A percentile compares a stretch with the other conserved stretches of the same genome.
phyloP scores from a whole-genome alignment of 208 protist genomes.

The Naegleria fowleri region DNA sequence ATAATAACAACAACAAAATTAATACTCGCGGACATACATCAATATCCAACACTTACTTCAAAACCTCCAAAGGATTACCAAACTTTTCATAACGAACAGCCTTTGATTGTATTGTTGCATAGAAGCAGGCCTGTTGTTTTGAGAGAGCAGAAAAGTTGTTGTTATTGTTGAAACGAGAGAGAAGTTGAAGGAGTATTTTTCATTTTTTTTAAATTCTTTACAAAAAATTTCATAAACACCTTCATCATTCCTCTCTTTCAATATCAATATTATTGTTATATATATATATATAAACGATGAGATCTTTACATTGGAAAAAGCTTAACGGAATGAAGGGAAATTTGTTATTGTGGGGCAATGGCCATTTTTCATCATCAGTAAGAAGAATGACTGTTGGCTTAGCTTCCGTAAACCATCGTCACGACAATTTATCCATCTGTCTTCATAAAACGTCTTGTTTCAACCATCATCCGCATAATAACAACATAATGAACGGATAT shows the following conservation, averaged over 20 bases:
- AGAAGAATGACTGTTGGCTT: too few relatives aligned
- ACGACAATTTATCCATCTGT: neutral
- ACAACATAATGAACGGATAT: neutral
- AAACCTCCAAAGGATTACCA: constrained; percentile 7
- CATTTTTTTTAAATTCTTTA: neutral
- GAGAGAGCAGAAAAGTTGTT: neutral
- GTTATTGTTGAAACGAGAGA: neutral
- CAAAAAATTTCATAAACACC: neutral
- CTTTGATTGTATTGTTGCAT: neutral
- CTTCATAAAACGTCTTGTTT: neutral
- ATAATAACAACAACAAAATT: neutral
- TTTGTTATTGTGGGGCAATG: too few relatives aligned
- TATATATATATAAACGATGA: too few relatives aligned
- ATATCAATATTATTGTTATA: too few relatives aligned
- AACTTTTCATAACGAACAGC: neutral
- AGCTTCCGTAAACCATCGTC: too few relatives aligned
- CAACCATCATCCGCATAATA: too few relatives aligned
- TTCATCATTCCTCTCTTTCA: too few relatives aligned
- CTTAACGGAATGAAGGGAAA: too few relatives aligned
- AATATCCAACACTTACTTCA: neutral
- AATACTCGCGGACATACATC: neutral
- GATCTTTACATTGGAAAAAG: too few relatives aligned
- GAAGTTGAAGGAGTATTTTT: neutral
- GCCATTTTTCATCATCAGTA: too few relatives aligned
- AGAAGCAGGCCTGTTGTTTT: neutral